Conservation (phyloP, 1,284 basidiomycete species). For the Acaromyces ingoldii region DNA sequence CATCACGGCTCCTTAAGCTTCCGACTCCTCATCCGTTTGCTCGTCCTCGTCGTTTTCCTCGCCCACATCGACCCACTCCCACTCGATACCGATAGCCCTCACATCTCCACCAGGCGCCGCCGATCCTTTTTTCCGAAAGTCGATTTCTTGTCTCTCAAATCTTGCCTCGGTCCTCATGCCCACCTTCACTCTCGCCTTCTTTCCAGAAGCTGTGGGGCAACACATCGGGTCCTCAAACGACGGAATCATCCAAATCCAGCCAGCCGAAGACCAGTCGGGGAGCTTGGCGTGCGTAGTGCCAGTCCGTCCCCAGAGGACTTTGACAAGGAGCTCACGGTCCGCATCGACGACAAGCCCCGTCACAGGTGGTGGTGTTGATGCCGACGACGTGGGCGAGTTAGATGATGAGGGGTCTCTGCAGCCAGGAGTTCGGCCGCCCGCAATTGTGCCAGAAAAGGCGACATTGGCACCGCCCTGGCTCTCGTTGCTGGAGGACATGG, state of each 20-base stretch:
- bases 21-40: not conserved
- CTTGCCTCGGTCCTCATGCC: conserved; percentile 13
- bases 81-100: conserved; percentile 40
- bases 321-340: conserved; percentile 47
- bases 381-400: too few species aligned
- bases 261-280: conserved; percentile 44
- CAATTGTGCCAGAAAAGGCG: too few species aligned
- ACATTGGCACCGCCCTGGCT: too few species aligned
- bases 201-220: conserved; percentile 7
- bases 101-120: conserved; percentile 33
- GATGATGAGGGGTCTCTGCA: too few species aligned
- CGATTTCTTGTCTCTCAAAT: conserved; percentile 42
- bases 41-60: conserved; percentile 3
- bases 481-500: too few species aligned
- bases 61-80: conserved; percentile 35
- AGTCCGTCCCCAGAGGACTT: conserved; percentile 43
- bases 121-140: conserved; percentile 41
- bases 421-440: too few species aligned
- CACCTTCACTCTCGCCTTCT: not conserved
- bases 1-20: not conserved
- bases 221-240: conserved; percentile 37
- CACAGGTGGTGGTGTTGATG: too few species aligned
- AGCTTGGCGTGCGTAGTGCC: conserved; percentile 45
- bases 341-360: conserved; percentile 33
- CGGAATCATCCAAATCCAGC: conserved; percentile 51